Conservation (phyloP, 2,329 filamentous ascomycete species). For the Penicillium frequentans region DNA sequence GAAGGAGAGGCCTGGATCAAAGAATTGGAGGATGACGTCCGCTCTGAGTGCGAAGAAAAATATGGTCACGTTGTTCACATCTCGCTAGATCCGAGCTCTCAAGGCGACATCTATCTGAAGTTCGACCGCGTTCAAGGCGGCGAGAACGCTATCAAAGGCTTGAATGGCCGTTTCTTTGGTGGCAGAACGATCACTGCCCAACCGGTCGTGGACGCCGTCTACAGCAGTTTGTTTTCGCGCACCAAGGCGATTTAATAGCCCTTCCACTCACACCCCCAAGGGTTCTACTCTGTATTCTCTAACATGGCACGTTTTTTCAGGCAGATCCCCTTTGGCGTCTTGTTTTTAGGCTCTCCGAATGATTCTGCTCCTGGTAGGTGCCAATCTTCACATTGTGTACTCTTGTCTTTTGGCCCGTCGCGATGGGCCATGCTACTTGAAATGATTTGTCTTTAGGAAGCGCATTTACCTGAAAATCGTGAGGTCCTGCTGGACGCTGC, state of each 20-base stretch:
- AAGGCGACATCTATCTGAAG: constrained; percentile 97
- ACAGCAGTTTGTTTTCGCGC: constrained; percentile 92
- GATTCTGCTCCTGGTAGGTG: constrained; percentile 41
- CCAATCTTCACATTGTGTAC: constrained; percentile 26
- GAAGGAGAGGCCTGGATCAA: constrained; percentile 86
- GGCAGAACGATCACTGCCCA: constrained; percentile 89
- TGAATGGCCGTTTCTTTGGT: constrained; percentile 96
- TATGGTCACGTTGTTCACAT: constrained; percentile 99
- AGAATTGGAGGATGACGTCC: constrained; percentile 90
- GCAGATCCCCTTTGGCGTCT: constrained; percentile 21
- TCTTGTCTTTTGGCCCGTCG: constrained; percentile 15
- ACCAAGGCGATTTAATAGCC: constrained; percentile 70
- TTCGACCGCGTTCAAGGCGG: constrained; percentile 94
- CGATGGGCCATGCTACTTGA: constrained; percentile 30
- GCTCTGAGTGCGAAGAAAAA: constrained; percentile 87
- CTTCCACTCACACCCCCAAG: constrained; percentile 12
- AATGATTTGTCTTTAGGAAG: constrained; percentile 23
- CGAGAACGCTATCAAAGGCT: constrained; percentile 95
- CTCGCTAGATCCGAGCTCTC: constrained; percentile 85
- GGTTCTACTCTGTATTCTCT: constrained; percentile 32
- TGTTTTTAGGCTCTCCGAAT: constrained; percentile 27
- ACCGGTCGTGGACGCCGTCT: constrained; percentile 96
- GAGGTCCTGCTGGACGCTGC: background rate
- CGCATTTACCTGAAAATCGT: constrained; percentile 4
- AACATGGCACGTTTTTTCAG: constrained; percentile 21